A percentile compares a stretch with the other conserved stretches of the same genome.
These are phyloP conservation scores for Fusarium circinatum DNA, from an alignment of 2,329 filamentous ascomycete species.

Conservation along the genomic window DNA sequence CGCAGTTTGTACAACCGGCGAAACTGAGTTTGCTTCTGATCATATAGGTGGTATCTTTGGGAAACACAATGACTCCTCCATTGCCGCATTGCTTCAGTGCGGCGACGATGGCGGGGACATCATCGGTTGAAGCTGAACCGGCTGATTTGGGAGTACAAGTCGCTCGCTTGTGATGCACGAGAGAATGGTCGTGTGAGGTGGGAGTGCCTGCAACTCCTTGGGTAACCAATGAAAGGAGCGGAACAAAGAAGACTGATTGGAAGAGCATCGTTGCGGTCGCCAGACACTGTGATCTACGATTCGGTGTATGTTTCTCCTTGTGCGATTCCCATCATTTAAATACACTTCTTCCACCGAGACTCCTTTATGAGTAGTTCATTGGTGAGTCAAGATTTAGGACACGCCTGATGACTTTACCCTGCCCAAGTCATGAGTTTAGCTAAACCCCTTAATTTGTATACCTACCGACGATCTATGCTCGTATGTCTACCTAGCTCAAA, in stretches of 20 bases:
- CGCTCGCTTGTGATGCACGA: background rate
- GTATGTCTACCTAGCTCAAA: background rate
- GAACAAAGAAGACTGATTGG: background rate
- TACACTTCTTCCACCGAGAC: background rate
- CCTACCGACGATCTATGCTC: background rate
- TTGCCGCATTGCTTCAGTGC: background rate
- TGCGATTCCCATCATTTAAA: background rate
- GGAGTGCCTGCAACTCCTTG: background rate
- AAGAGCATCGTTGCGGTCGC: background rate
- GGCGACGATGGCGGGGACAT: background rate
- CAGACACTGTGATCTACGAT: background rate
- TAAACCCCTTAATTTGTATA: background rate
- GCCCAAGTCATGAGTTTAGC: too few species aligned
- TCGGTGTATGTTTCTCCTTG: background rate
- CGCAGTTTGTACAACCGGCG: background rate
- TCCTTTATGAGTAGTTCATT: too few species aligned
- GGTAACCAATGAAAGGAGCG: background rate
- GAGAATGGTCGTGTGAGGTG: background rate
- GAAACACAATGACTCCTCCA: background rate
- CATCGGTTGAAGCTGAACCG: background rate
- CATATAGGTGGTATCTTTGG: background rate
- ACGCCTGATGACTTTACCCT: background rate
- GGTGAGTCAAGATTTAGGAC: accelerated
- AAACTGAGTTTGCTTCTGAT: background rate
- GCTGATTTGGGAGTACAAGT: background rate